Evolutionary conservation across 768 basidiomycete genomes (phyloP).

Genomic region (Kwoniella sp.): DNA sequence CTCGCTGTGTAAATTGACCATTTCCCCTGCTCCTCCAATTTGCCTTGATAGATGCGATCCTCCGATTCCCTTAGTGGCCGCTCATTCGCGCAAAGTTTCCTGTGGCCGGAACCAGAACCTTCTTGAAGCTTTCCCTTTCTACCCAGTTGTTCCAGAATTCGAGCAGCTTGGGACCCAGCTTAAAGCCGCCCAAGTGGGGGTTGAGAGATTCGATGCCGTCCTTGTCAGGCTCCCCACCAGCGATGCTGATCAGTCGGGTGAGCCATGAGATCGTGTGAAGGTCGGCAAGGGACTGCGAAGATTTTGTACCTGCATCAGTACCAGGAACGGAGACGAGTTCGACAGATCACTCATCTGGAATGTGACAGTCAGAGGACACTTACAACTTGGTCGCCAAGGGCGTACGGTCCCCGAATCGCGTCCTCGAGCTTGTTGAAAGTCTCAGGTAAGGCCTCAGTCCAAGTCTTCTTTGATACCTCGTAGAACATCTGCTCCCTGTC

Average conservation of each 20-base stretch:
- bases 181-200: slow-evolving; percentile 62
- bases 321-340: background rate
- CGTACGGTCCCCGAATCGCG: slow-evolving; percentile 51
- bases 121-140: slow-evolving; percentile 71
- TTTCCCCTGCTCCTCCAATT: background rate
- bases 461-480: slow-evolving; percentile 50
- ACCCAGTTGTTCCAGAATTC: slow-evolving; percentile 73
- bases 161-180: slow-evolving; percentile 63
- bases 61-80: background rate
- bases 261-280: slow-evolving; percentile 80
- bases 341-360: background rate
- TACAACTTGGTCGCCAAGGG: slow-evolving; percentile 70
- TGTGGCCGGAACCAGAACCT: slow-evolving; percentile 59
- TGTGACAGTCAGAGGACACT: slow-evolving; percentile 17
- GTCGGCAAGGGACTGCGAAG: slow-evolving; percentile 67
- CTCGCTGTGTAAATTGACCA: background rate
- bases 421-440: slow-evolving; percentile 50
- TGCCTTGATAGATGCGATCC: background rate
- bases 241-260: slow-evolving; percentile 63
- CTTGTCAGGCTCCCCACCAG: slow-evolving; percentile 60
- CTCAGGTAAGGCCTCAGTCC: slow-evolving; percentile 53
- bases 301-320: background rate
- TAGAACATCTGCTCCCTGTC: slow-evolving; percentile 52
- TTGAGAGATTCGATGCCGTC: slow-evolving; percentile 48
- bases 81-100: slow-evolving; percentile 18